Evolutionary conservation across 495 filamentous ascomycete genomes (phyloP).

Genomic region (Aspergillus ellipticus): DNA sequence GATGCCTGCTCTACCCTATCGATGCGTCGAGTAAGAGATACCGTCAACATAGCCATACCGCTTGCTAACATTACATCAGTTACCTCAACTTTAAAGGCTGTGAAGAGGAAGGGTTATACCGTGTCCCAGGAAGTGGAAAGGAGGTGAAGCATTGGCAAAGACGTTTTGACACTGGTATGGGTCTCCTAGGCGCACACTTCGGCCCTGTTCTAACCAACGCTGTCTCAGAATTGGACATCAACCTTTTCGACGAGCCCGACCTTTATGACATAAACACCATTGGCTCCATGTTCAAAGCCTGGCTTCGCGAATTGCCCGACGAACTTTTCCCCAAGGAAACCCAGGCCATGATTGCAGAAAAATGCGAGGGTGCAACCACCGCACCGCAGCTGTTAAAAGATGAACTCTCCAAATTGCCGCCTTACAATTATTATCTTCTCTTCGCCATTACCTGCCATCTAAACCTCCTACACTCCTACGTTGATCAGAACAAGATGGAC

Average conservation of each 20-base stretch:
- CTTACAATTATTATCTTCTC: constrained; percentile 92
- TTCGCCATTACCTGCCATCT: constrained; percentile 95
- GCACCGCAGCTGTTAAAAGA: constrained; percentile 81
- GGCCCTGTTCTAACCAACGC: background rate
- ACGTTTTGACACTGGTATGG: constrained; percentile 73
- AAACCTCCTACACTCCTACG: constrained; percentile 77
- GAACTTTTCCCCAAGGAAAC: constrained; percentile 80
- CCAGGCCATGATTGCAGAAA: constrained; percentile 68
- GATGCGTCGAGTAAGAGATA: constrained; percentile 70
- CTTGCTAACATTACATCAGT: constrained; percentile 30
- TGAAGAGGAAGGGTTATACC: constrained; percentile 86
- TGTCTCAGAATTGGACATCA: constrained; percentile 67
- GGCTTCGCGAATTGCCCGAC: constrained; percentile 90
- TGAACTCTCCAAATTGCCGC: constrained; percentile 83
- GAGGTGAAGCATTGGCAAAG: constrained; percentile 85
- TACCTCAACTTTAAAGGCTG: constrained; percentile 89
- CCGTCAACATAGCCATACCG: background rate
- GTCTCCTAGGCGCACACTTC: background rate
- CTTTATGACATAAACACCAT: constrained; percentile 93
- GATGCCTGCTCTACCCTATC: constrained; percentile 91
- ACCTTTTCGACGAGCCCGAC: constrained; percentile 76
- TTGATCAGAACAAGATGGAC: constrained; percentile 91
- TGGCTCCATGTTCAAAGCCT: constrained; percentile 86
- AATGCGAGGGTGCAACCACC: constrained; percentile 68
- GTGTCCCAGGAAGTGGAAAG: constrained; percentile 77